Percentiles rank a stretch among this genome's conserved stretches.
Conservation (phyloP, 192 early-diverging fungal genomes). For the Thoreauomyces humboldtii region DNA sequence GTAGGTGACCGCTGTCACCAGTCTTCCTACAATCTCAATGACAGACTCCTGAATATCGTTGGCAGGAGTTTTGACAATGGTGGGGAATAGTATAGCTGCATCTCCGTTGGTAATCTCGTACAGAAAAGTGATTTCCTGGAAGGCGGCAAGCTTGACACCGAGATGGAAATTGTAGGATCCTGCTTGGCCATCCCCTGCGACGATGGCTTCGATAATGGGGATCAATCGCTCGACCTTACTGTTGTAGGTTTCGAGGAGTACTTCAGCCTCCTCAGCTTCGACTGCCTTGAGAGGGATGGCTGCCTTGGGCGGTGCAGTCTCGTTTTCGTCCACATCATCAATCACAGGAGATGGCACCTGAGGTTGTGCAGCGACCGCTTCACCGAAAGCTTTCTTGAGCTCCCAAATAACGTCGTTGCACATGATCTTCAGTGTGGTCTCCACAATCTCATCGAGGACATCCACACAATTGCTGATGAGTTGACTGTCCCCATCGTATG, state of each 20-base stretch:
- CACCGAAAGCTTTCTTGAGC: not conserved
- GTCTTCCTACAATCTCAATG: slow-evolving; percentile 1
- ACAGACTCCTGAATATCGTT: slow-evolving; percentile 14
- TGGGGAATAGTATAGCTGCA: slow-evolving; percentile 6
- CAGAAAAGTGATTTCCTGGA: slow-evolving; percentile 11
- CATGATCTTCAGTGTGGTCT: slow-evolving; percentile 15
- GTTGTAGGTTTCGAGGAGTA: not conserved
- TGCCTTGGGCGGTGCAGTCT: too few relatives aligned
- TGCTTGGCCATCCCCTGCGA: slow-evolving; percentile 7
- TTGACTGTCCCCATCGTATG: too few relatives aligned
- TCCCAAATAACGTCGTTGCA: slow-evolving; percentile 23
- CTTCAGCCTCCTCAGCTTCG: not conserved
- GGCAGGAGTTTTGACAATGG: not conserved
- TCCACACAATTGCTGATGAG: not conserved
- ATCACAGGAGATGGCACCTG: too few relatives aligned
- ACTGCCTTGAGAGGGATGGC: too few relatives aligned
- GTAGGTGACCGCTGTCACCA: not conserved
- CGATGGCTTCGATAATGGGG: slow-evolving; percentile 25
- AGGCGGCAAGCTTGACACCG: slow-evolving; percentile 20
- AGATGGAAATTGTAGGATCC: slow-evolving; percentile 19
- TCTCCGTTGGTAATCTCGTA: slow-evolving; percentile 22
- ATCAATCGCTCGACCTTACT: slow-evolving; percentile 11
- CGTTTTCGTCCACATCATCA: too few relatives aligned
- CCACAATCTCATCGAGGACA: slow-evolving; percentile 8
- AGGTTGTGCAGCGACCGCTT: not conserved